Base-by-base conservation (phyloP, 352 stramenopile species). In the Phytophthora citrophthora region DNA sequence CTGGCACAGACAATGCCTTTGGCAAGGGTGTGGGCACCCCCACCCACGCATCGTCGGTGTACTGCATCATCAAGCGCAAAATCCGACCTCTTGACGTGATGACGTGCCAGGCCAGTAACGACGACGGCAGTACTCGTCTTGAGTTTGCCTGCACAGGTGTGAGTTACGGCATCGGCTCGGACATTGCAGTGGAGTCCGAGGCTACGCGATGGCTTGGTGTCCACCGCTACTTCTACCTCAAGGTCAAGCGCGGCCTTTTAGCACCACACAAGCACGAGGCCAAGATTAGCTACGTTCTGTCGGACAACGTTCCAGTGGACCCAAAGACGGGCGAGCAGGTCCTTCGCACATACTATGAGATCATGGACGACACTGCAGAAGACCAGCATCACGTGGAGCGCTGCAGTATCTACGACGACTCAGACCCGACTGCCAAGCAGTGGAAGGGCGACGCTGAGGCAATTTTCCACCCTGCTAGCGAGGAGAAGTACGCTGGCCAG, bases 11-110 rank as follows among this genome's bases (percentile, higher is more conserved):
- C 49, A 91, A 93, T 56, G 83, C 85, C n/a, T 91, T 93, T 45
- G 82, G 85, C 31, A 75, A 87, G 32, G 83, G 83, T 20, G 83
- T 93, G 3, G 83, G 83, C 20, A 90, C 77, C 15, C 82, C 85
- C 1, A 86, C 77, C 0, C 85, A 91, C 40, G 81, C 77, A 31
- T 72, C 83, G 23, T 74, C 85, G 0, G 79, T 92, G 11, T 93
- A 88, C 64, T 90, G 83, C 64, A 84, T 91, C 62, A 88, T 94
- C 44, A 91, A 89, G 67, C 83, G 83, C 58, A 92, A 94, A 72
- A 91, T 93, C 36, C 82, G 85, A 1, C 81, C 85, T 31, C 59
- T 93, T 7, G 85, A 93, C 52, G 85, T 91, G 20, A 70, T 91
- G 36, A 73, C 85, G 1, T 85, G 77, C 54, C 71, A 88, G 31